phyloP scores from a whole-genome alignment of 2,329 filamentous ascomycete species.

The Fusarium pininemorale region DNA sequence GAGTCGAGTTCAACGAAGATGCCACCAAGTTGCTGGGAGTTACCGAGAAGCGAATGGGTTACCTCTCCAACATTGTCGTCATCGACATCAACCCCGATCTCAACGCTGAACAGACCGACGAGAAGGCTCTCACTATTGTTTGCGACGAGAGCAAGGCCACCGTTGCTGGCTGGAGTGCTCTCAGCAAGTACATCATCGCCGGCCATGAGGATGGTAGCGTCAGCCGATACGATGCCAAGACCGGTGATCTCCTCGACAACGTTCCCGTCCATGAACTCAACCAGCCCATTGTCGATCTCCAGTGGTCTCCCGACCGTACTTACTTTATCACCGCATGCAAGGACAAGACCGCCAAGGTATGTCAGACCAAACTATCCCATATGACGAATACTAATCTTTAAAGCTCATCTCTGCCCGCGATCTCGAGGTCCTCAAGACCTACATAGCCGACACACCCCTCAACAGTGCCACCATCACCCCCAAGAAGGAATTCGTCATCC shows the following conservation, averaged over 20 bases:
- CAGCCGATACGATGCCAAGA: slow-evolving; percentile 91
- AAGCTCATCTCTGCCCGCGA: slow-evolving; percentile 85
- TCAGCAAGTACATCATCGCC: slow-evolving; percentile 95
- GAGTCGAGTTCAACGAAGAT: slow-evolving; percentile 96
- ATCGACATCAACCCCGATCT: slow-evolving; percentile 88
- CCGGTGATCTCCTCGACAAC: slow-evolving; percentile 83
- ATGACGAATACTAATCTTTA: slow-evolving; percentile 15
- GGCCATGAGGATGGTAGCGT: slow-evolving; percentile 97
- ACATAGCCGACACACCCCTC: slow-evolving; percentile 89
- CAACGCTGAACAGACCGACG: slow-evolving; percentile 83
- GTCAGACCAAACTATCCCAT: slow-evolving; percentile 3
- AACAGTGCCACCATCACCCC: slow-evolving; percentile 95
- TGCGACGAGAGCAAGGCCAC: slow-evolving; percentile 97
- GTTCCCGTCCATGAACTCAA: slow-evolving; percentile 87
- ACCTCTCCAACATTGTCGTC: slow-evolving; percentile 92
- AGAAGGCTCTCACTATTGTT: slow-evolving; percentile 85
- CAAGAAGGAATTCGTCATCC: slow-evolving; percentile 97
- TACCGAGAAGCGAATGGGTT: slow-evolving; percentile 98
- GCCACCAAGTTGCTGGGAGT: slow-evolving; percentile 90
- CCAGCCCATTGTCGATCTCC: slow-evolving; percentile 86
- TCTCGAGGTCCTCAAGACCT: slow-evolving; percentile 93
- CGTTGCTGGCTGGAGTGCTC: slow-evolving; percentile 94
- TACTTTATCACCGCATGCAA: slow-evolving; percentile 99
- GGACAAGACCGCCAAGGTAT: slow-evolving; percentile 94
- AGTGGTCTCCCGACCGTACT: slow-evolving; percentile 92